Base-by-base conservation (phyloP, 176 grass and related monocot genomes). In the Pontederia crassipes region DNA sequence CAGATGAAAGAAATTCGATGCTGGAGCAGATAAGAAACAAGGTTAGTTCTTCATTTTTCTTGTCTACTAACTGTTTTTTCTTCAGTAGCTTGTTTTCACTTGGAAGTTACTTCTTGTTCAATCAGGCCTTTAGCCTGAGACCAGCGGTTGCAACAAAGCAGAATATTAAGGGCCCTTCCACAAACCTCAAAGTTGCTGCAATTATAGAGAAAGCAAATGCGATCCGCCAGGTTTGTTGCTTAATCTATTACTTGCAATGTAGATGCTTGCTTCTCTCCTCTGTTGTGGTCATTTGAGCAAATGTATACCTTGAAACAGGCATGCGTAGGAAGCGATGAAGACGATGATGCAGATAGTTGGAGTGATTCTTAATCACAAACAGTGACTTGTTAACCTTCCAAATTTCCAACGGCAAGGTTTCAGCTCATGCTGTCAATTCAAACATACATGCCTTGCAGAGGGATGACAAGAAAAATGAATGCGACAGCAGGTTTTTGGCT, bases 21-120 rank as follows among this genome's bases (percentile, higher is more conserved):
- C 79, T 98, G 70, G 94, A 98, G 65, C 94, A 98, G 74, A 98
- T 98, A 74, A 83, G 82, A 78, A 98, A 77, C 75, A 98, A 89
- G 94, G 94, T 98, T 59, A 12, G 70, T 52, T 27, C 16, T 46
- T 28, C 17, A 58, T 11, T 15, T 45, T 62, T 35, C n/a, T 49
- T 45, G 53, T 40, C 9, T 32, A 17, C 9, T 29, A 56, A 11
- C 62, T n/a, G 17, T 32, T 55, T 35, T 24, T 45, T 53, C 28
- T 72, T 52, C 20, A 51, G 12, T 63, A 49, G 27, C 18, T 62
- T 17, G 18, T 63, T 49, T 58, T 14, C 12, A 28, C 40, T 47
- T 57, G 24, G 58, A 12, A 18, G 50, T 47, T 15, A 14, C 17
- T 32, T 62, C 59, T 53, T 56, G 72, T 29, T 77, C 59, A 15